phyloP scores from a whole-genome alignment of 1,284 basidiomycete genomes.

The Tilletia setariae region DNA sequence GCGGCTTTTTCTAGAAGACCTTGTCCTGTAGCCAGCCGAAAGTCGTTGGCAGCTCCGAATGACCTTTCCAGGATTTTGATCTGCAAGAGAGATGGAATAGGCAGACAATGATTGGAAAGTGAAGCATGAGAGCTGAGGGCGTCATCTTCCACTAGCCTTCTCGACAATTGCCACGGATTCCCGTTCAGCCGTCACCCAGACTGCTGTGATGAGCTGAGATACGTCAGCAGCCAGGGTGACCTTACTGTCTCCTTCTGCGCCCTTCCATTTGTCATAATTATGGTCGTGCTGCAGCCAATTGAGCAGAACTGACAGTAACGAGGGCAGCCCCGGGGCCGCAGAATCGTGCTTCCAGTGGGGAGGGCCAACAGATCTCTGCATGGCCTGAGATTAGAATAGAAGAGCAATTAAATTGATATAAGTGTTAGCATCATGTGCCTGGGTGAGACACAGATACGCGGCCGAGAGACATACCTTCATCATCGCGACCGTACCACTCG shows the following conservation, averaged over 20 bases:
- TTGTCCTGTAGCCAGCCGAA: not conserved
- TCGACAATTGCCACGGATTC: not conserved
- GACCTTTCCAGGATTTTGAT: not conserved
- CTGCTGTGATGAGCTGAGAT: not conserved
- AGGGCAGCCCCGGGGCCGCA: not conserved
- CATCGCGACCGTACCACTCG: no score
- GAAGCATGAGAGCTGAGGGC: not conserved
- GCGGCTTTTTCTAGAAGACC: not conserved
- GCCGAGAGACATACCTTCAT: no score
- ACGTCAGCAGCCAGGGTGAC: not conserved
- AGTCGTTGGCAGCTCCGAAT: not conserved
- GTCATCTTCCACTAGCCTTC: not conserved
- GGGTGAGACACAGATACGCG: no score
- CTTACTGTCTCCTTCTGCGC: not conserved
- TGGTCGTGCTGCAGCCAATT: not conserved
- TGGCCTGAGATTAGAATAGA: no score
- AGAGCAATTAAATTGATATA: no score
- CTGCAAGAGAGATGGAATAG: not conserved
- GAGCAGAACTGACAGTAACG: not conserved
- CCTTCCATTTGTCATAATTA: not conserved
- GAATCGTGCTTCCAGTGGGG: not conserved
- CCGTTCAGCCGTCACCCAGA: not conserved
- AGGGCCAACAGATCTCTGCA: no score
- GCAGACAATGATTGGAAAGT: not conserved
- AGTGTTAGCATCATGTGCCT: no score